Percentiles rank a stretch among this genome's conserved stretches.
These are phyloP conservation scores for Aspergillus luchuensis DNA, from an alignment of 2,329 filamentous ascomycete species.

Conservation along the genomic window DNA sequence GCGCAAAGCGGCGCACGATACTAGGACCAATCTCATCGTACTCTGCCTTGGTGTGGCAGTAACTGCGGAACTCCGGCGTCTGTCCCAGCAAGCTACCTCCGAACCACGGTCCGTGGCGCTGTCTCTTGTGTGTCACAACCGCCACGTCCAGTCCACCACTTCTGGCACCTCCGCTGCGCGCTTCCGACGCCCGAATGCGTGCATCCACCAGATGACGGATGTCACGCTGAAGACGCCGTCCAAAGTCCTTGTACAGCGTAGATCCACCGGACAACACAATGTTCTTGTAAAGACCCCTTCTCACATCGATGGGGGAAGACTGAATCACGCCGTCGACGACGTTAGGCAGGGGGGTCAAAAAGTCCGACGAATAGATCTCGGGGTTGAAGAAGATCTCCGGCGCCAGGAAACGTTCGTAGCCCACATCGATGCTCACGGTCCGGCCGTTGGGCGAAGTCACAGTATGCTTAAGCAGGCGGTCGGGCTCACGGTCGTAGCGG, in stretches of 20 bases:
- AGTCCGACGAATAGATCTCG: conserved; percentile 98
- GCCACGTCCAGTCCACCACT: conserved; percentile 95
- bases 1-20: conserved; percentile 90
- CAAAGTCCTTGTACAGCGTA: conserved; percentile 98
- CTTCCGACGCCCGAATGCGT: conserved; percentile 88
- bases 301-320: conserved; percentile 94
- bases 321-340: conserved; percentile 98
- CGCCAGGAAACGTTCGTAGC: conserved; percentile 95
- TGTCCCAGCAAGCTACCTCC: conserved; percentile 94
- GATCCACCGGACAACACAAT: conserved; percentile 97
- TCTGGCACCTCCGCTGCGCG: conserved; percentile 85
- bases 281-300: conserved; percentile 98
- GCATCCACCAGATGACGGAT: conserved; percentile 95
- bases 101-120: conserved; percentile 98
- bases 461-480: conserved; percentile 85
- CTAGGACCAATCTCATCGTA: conserved; percentile 96
- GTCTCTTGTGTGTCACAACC: conserved; percentile 95
- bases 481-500: conserved; percentile 89
- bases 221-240: conserved; percentile 90
- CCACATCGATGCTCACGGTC: conserved; percentile 83
- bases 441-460: conserved; percentile 84
- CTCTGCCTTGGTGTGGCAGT: conserved; percentile 89
- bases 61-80: conserved; percentile 97
- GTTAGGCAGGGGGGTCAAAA: conserved; percentile 88
- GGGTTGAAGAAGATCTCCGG: conserved; percentile 99